Evolutionary conservation across 352 stramenopile genomes (phyloP).

Genomic region (Plasmopara viticola): DNA sequence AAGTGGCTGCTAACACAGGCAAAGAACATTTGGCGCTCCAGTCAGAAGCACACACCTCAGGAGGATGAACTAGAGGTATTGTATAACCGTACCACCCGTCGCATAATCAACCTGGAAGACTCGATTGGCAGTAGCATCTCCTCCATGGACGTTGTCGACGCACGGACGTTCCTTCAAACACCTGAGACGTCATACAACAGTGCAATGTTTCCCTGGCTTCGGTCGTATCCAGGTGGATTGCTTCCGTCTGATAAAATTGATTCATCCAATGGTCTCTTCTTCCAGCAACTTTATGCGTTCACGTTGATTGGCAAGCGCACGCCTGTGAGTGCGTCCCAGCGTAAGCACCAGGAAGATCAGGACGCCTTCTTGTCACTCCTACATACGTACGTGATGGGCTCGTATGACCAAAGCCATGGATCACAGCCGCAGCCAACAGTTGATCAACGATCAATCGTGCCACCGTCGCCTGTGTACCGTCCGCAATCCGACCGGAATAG

Average conservation of each 20-base stretch:
- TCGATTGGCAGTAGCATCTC: slow-evolving; percentile 57
- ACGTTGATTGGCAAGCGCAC: slow-evolving; percentile 64
- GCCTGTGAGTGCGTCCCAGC: slow-evolving; percentile 32
- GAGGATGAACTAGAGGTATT: slow-evolving; percentile 73
- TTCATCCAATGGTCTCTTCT: slow-evolving; percentile 70
- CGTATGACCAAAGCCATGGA: slow-evolving; percentile 39
- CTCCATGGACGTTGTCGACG: slow-evolving; percentile 77
- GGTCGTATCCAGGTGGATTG: slow-evolving; percentile 49
- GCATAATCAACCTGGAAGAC: slow-evolving; percentile 60
- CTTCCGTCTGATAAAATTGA: slow-evolving; percentile 51
- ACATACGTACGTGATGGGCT: slow-evolving; percentile 59
- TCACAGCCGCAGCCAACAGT: slow-evolving; percentile 7
- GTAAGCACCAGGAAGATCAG: slow-evolving; percentile 54
- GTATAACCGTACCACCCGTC: slow-evolving; percentile 66
- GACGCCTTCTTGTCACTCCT: slow-evolving; percentile 59
- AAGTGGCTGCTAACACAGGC: slow-evolving; percentile 73
- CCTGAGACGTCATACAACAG: slow-evolving; percentile 60
- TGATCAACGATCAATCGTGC: slow-evolving; percentile 9
- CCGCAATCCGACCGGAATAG: slow-evolving; percentile 27
- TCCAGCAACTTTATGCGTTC: slow-evolving; percentile 81
- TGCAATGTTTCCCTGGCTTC: slow-evolving; percentile 70
- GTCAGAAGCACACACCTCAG: slow-evolving; percentile 29
- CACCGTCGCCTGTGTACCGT: slow-evolving; percentile 17
- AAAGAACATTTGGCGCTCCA: slow-evolving; percentile 68
- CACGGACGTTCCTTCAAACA: slow-evolving; percentile 58